Conservation (phyloP, 129 eudicot genomes). For the Saposhnikovia divaricata region DNA sequence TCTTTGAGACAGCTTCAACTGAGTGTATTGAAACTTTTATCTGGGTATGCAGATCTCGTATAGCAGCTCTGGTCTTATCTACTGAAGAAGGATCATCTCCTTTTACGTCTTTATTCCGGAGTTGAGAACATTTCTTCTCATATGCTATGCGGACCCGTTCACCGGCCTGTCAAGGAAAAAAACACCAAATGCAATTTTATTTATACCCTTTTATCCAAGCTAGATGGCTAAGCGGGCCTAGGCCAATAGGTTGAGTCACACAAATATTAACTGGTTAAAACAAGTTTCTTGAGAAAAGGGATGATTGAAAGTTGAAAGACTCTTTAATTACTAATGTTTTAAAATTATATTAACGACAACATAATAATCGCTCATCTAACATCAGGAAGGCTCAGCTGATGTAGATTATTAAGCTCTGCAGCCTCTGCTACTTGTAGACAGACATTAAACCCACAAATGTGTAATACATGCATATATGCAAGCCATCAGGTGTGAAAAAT, state of each 20-base stretch:
- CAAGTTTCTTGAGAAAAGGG: neutral
- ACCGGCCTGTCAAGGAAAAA: conserved; percentile 53
- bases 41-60: conserved; percentile 72
- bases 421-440: neutral
- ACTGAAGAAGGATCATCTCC: conserved; percentile 71
- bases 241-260: neutral
- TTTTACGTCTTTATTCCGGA: conserved; percentile 73
- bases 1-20: conserved; percentile 85
- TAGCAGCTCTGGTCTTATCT: conserved; percentile 68
- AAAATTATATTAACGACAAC: neutral
- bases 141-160: conserved; percentile 79
- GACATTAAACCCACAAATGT: neutral
- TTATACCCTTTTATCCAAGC: neutral
- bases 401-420: neutral
- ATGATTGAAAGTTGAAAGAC: neutral
- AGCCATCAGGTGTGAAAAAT: no score
- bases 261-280: neutral
- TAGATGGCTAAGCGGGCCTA: neutral
- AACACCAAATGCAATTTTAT: conserved; percentile 8
- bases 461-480: neutral
- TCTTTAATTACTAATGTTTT: neutral
- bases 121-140: conserved; percentile 80
- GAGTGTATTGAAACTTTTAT: conserved; percentile 95
- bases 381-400: neutral
- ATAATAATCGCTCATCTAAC: neutral